phyloP scores from a whole-genome alignment of 371 early-diverging fungal species.

The Saksenaea oblongispora region DNA sequence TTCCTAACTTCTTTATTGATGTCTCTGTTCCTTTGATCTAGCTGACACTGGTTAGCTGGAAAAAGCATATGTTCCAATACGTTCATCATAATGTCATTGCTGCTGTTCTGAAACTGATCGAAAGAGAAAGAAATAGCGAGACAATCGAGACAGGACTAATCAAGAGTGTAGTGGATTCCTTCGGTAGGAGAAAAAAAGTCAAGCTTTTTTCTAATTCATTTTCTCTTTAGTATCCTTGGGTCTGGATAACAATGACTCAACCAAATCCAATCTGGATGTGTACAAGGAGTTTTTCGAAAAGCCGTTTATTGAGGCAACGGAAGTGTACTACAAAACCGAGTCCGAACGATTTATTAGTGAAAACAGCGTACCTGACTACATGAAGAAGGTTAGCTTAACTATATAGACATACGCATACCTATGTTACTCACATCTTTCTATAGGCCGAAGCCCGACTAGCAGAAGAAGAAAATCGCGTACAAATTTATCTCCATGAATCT shows the following conservation, averaged over 20 bases:
- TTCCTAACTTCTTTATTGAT: slow-evolving; percentile 8
- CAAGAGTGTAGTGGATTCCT: slow-evolving; percentile 88
- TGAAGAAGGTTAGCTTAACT: slow-evolving; percentile 70
- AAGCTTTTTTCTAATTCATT: not conserved
- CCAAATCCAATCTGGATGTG: slow-evolving; percentile 81
- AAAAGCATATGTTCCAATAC: slow-evolving; percentile 79
- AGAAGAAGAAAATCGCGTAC: slow-evolving; percentile 89
- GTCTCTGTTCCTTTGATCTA: slow-evolving; percentile 27
- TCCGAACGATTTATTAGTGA: slow-evolving; percentile 83
- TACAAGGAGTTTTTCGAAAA: slow-evolving; percentile 84
- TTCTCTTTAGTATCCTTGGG: slow-evolving; percentile 71
- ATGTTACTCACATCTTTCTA: not conserved
- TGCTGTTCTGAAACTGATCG: slow-evolving; percentile 82
- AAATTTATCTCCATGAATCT: slow-evolving; percentile 82
- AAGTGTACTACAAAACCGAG: slow-evolving; percentile 84
- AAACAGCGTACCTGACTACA: slow-evolving; percentile 89
- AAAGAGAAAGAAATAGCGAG: slow-evolving; percentile 88
- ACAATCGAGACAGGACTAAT: slow-evolving; percentile 85
- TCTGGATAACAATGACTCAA: slow-evolving; percentile 80
- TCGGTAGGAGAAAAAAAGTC: slow-evolving; percentile 52
- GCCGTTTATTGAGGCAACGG: slow-evolving; percentile 80
- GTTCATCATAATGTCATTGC: slow-evolving; percentile 79
- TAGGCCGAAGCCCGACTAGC: slow-evolving; percentile 80
- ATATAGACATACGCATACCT: not conserved
- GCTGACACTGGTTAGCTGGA: slow-evolving; percentile 89